Base-by-base conservation (phyloP, 2,329 filamentous ascomycete species). In the Coccinonectria pachysandricola region DNA sequence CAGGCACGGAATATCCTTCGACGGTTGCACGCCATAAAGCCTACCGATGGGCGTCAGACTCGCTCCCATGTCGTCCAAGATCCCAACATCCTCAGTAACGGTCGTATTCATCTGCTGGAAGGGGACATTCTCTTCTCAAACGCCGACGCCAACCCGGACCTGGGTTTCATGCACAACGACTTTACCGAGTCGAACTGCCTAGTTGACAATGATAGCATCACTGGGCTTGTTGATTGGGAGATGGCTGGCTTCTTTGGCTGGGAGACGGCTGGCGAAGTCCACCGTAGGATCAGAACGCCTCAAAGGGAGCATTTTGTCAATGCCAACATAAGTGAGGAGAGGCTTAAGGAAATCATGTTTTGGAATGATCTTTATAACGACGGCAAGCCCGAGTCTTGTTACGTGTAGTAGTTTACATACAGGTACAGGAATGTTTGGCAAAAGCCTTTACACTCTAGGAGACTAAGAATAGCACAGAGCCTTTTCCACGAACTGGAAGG, bases 1-100 rank as follows among this genome's bases (percentile, higher is more conserved):
- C 50, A 60, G 30, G 52, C 51, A n/a, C 44, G 49, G 15, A 27
- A 30, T 4, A 43, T 58, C 21, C 36, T 59, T 6, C 36, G 36
- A 12, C 36, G 45, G 19, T 30, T 60, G 19, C 36, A 43, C 17
- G 32, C 31, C 7, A 32, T 52, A n/a, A 44, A 46, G 27, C 43
- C 47, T 11, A 19, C 17, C 7, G n/a, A n/a, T n/a, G n/a, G n/a
- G n/a, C n/a, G n/a, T n/a, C n/a, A n/a, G n/a, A 11, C 19, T 36
- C 45, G 43, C 8, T 39, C 36, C 12, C 40, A 53, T 21, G 34
- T 52, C 66, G 51, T 77, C 70, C 52, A 74, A 75, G 55, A 65
- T 72, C 47, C 76, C 69, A 32, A 69, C 71, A 72, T 72, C 75
- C 39, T 76, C 65, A 51, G 69, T 69, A 40, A 26, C 15, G 21